Evolutionary conservation across 1,284 basidiomycete genomes (phyloP), one percentile per base, ranked within the genome.

Genomic region (Entoloma clypeatum): DNA sequence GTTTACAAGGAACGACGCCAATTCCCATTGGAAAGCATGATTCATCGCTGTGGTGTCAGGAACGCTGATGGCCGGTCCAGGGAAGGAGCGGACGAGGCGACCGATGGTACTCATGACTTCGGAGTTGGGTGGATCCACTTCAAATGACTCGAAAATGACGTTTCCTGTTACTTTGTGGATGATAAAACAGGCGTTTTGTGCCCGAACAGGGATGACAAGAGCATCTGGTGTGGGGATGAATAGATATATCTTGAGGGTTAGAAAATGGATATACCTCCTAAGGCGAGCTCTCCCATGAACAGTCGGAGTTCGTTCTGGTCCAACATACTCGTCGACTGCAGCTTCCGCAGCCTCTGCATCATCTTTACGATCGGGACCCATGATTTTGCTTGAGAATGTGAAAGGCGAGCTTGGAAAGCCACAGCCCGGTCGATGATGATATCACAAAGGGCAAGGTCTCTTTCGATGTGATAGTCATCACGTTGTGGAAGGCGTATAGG

Each of bases 161-260:
- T 47, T 34, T 0, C 48, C 39, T 2, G 34, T 10, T 9, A 40
- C 28, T 34, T 58, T 59, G 21, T 67, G 61, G 18, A 74, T 36
- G 7, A 74, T 55, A 4, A 75, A 39, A 13, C 58, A 68, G 1
- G 72, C 66, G 41, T 75, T 74, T 48, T 75, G 72, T 1, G 60
- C 59, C 11, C 60, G 55, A 14, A 74, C 59, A 10, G 63, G 54
- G 18, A 72, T 49, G 2, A 56, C 56, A 11, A 67, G 37, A 9
- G 63, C 51, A 42, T 60, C 67, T 68, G 24, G 27, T 19, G 19
- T 9, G 7, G 21, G 7, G 18, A 24, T 35, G 23, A 21, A 22
- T 24, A 8, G 13, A 2, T 8, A 11, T 13, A 8, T 5, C 17
- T 7, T 18, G 29, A 8, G 21, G 31, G 17, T 3, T 29, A 9